Evolutionary conservation across 805 yeast species (phyloP).

Genomic region (Wickerhamomyces tratensis): DNA sequence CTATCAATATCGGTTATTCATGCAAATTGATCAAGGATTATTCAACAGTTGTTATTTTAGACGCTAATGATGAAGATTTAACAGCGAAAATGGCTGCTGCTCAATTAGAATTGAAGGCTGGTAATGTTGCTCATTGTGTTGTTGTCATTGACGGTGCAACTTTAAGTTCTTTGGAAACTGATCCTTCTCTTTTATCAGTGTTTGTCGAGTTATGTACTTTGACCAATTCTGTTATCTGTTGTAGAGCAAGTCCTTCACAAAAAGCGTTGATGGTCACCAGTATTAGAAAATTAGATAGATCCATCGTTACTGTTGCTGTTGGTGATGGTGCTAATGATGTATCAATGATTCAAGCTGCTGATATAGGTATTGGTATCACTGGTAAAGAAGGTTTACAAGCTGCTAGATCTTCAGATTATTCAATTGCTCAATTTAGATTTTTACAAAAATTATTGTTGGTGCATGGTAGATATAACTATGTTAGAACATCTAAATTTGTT

Average conservation of each 20-base stretch:
- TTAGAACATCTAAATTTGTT: slow-evolving; percentile 85
- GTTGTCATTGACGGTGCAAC: slow-evolving; percentile 94
- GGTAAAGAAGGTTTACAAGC: slow-evolving; percentile 98
- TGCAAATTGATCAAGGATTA: slow-evolving; percentile 90
- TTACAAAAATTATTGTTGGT: slow-evolving; percentile 76
- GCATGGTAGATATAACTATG: slow-evolving; percentile 93
- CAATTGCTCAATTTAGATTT: slow-evolving; percentile 90
- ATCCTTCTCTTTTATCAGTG: slow-evolving; percentile 58
- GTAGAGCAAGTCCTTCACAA: slow-evolving; percentile 96
- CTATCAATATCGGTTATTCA: slow-evolving; percentile 93
- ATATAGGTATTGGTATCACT: slow-evolving; percentile 94
- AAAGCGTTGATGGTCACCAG: slow-evolving; percentile 82
- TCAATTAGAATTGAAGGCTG: slow-evolving; percentile 59
- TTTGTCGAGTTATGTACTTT: slow-evolving; percentile 80
- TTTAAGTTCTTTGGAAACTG: slow-evolving; percentile 59
- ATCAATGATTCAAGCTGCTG: slow-evolving; percentile 99
- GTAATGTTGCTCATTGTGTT: slow-evolving; percentile 86
- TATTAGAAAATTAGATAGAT: slow-evolving; percentile 61
- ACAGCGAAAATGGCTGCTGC: slow-evolving; percentile 67
- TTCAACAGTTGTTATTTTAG: slow-evolving; percentile 74
- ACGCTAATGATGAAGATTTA: slow-evolving; percentile 45
- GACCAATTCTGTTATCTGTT: slow-evolving; percentile 86
- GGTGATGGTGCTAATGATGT: slow-evolving; percentile 99
- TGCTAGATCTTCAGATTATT: slow-evolving; percentile 87
- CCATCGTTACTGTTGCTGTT: slow-evolving; percentile 81